Base-by-base conservation (phyloP, 345 rosid genomes). In the Gossypium thurberi region DNA sequence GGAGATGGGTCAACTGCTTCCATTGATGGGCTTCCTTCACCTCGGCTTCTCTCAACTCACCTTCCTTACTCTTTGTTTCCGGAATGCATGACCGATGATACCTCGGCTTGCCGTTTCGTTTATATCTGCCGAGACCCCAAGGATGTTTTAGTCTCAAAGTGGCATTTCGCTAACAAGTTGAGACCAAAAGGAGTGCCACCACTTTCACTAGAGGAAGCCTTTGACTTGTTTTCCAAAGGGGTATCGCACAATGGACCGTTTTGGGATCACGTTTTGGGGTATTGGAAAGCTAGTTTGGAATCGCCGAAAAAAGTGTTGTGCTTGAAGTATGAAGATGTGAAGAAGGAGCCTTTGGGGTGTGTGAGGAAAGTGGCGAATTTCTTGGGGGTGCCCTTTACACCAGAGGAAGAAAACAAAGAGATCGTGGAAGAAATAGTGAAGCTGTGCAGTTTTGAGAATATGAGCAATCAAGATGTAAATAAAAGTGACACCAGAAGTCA, bases 381-480 rank as follows among this genome's bases (percentile, higher is more conserved):
- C 23, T 58, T 82, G 1, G 78, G 82, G 17, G 42, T 58, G 26
- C 47, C 78, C 0, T 53, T 76, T 28, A 74, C 28, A 5, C 33
- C 20, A 1, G 84, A 80, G 6, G 81, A 80, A 21, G 78, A 81
- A 3, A 43, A n/a, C n/a, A 50, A 59, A 23, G 72, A 74, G 6
- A 42, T 1, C 0, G 84, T 78, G 12, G 75, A 82, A 13, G 55
- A 80, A 21, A 60, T 81, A n/a, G 10, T 76, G 1, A 11, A 71
- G 78, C 55, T 74, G 46, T 83, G 82, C 8, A 76, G 81, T 63
- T 50, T 85, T 8, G 82, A 85, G 58, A 76, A 82, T 76, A 50
- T 85, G 3, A 81, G 78, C 48, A 75, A 55, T 59, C 66, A 77
- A 70, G 82, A 85, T 60, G 79, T 81, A 11, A 85, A 81, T 14